A percentile compares a stretch with the other conserved stretches of the same genome.
These are phyloP conservation scores for Discostella stelligeroides DNA, from an alignment of 108 stramenopile genomes.

Conservation along the genomic window DNA sequence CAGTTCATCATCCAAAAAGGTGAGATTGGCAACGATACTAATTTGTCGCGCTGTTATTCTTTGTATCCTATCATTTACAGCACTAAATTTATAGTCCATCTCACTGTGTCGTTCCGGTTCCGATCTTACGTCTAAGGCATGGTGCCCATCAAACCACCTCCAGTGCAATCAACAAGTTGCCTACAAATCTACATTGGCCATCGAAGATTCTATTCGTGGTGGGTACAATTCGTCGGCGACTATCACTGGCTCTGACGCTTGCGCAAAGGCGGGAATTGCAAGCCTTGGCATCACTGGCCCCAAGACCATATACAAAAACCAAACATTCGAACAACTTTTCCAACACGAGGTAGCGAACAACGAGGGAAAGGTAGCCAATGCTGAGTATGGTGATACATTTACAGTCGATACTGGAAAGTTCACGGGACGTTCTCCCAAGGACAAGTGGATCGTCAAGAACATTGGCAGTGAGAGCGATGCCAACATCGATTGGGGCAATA, in stretches of 20 bases:
- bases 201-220: slow-evolving; percentile 54
- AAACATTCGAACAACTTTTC: slow-evolving; percentile 91
- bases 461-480: slow-evolving; percentile 70
- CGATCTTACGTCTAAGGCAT: slow-evolving; percentile 6
- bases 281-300: slow-evolving; percentile 81
- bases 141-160: slow-evolving; percentile 12
- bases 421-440: slow-evolving; percentile 97
- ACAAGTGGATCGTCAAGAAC: slow-evolving; percentile 91
- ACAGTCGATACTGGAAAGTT: slow-evolving; percentile 96
- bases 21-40: slow-evolving; percentile 11
- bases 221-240: slow-evolving; percentile 78
- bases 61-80: background rate
- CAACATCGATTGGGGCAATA: slow-evolving; percentile 93
- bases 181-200: slow-evolving; percentile 34
- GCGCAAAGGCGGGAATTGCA: slow-evolving; percentile 69
- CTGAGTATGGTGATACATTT: slow-evolving; percentile 90
- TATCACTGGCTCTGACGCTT: slow-evolving; percentile 71
- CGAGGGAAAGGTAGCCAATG: slow-evolving; percentile 84
- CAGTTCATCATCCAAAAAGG: slow-evolving; percentile 10
- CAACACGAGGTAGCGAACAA: slow-evolving; percentile 92
- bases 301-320: slow-evolving; percentile 85
- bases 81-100: background rate
- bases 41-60: background rate
- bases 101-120: slow-evolving; percentile 1
- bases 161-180: slow-evolving; percentile 45